Evolutionary conservation across 1,139 yeast genomes (phyloP).

Genomic region (Lodderomyces oxycetoniae): DNA sequence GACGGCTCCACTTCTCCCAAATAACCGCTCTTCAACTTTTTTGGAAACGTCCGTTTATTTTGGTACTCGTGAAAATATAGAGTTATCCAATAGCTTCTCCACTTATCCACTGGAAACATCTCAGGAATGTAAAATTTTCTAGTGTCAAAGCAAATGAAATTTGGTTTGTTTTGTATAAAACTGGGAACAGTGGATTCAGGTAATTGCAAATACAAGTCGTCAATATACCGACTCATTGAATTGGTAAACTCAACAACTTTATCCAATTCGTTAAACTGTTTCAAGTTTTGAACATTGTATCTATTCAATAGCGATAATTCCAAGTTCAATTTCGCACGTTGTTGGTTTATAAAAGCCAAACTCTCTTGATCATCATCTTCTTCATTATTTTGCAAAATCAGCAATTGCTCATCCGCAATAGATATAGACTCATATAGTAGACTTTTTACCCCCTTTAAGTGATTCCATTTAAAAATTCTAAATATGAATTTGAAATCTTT

Average conservation of each 20-base stretch:
- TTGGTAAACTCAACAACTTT: slow-evolving; percentile 7
- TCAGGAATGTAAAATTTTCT: slow-evolving; percentile 11
- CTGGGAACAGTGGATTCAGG: slow-evolving; percentile 1
- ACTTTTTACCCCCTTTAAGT: slow-evolving; percentile 15
- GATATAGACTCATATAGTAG: slow-evolving; percentile 14
- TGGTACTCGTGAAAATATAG: slow-evolving; percentile 7
- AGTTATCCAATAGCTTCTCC: slow-evolving; percentile 18
- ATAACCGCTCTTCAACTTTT: slow-evolving; percentile 10
- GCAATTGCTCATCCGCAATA: slow-evolving; percentile 15
- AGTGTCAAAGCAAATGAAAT: slow-evolving; percentile 9
- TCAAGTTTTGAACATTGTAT: slow-evolving; percentile 8
- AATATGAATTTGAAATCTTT: slow-evolving; percentile 17
- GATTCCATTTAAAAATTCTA: slow-evolving; percentile 17
- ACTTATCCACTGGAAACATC: slow-evolving; percentile 9
- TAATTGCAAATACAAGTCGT: slow-evolving; percentile 2
- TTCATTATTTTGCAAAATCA: slow-evolving; percentile 8
- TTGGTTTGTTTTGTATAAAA: slow-evolving; percentile 8
- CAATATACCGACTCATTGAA: slow-evolving; percentile 2
- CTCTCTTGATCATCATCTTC: neutral
- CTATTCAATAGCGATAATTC: slow-evolving; percentile 11
- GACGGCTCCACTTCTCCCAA: slow-evolving; percentile 3
- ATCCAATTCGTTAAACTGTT: slow-evolving; percentile 6
- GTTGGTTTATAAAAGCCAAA: slow-evolving; percentile 1
- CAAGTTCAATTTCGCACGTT: slow-evolving; percentile 7
- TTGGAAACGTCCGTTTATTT: slow-evolving; percentile 6